A percentile compares a stretch with the other conserved stretches of the same genome.
Evolutionary conservation across 257 asterid species (phyloP).

Genomic region (Nicotiana paniculata): DNA sequence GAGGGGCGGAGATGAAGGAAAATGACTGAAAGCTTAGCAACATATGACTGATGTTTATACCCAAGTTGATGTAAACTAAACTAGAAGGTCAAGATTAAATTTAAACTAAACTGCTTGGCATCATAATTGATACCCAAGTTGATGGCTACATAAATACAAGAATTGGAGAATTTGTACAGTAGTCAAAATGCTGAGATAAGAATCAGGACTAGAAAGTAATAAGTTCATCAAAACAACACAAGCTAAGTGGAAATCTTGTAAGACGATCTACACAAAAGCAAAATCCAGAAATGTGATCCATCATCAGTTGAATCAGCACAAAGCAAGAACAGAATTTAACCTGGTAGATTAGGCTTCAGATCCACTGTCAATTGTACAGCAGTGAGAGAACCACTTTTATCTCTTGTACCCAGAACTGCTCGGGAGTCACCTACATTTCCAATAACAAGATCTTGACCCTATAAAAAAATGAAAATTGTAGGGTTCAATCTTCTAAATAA

Average conservation of each 20-base stretch:
- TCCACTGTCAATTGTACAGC: slow-evolving; percentile 86
- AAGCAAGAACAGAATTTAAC: slow-evolving; percentile 23
- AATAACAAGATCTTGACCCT: slow-evolving; percentile 82
- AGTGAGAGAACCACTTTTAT: slow-evolving; percentile 43
- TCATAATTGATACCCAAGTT: background rate
- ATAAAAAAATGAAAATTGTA: background rate
- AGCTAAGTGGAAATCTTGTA: background rate
- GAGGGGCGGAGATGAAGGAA: background rate
- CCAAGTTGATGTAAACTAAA: background rate
- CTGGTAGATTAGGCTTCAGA: slow-evolving; percentile 92
- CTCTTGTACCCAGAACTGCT: slow-evolving; percentile 75
- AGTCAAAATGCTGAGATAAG: background rate
- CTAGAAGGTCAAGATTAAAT: too few species aligned
- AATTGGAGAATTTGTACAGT: background rate
- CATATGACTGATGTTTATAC: background rate
- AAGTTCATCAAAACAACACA: background rate
- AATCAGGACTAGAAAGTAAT: background rate
- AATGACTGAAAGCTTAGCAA: background rate
- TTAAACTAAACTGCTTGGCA: background rate
- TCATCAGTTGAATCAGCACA: background rate
- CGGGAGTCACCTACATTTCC: slow-evolving; percentile 92
- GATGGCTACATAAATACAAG: background rate
- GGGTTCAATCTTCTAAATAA: background rate
- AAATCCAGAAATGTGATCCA: background rate
- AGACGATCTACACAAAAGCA: background rate